phyloP scores from a whole-genome alignment of 2,329 filamentous ascomycete species.

The Colletotrichum ledebouriae region DNA sequence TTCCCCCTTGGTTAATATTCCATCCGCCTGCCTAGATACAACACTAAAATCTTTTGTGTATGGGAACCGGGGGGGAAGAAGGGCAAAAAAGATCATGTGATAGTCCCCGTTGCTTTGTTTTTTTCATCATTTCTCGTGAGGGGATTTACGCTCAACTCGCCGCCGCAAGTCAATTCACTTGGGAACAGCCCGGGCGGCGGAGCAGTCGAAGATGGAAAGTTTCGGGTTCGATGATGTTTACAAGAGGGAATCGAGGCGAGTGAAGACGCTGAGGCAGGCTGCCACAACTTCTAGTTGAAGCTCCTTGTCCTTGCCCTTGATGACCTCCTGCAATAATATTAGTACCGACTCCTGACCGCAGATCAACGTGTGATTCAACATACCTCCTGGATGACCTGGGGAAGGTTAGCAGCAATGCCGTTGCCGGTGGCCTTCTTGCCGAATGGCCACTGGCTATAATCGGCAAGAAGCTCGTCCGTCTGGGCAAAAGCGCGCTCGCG shows the following conservation, averaged over 20 bases:
- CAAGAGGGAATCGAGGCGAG: slow-evolving; percentile 93
- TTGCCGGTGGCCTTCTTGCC: slow-evolving; percentile 82
- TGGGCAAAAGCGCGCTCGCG: slow-evolving; percentile 95
- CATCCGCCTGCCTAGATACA: slow-evolving; percentile 34
- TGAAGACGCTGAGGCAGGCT: slow-evolving; percentile 97
- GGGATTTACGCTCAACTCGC: slow-evolving; percentile 30
- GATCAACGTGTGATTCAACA: slow-evolving; percentile 41
- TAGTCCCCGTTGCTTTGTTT: neutral
- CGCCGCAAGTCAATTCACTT: neutral
- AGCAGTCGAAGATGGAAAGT: slow-evolving; percentile 11
- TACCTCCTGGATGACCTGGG: slow-evolving; percentile 84
- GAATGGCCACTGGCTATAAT: slow-evolving; percentile 99
- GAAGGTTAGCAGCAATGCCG: slow-evolving; percentile 92
- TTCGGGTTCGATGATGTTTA: slow-evolving; percentile 59
- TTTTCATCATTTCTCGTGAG: slow-evolving; percentile 37
- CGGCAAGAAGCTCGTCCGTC: slow-evolving; percentile 93
- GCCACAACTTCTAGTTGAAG: slow-evolving; percentile 97
- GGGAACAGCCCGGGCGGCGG: neutral
- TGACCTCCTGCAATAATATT: slow-evolving; percentile 74
- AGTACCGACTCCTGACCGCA: slow-evolving; percentile 24
- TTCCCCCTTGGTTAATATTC: slow-evolving; percentile 18
- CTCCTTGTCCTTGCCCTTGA: slow-evolving; percentile 90
- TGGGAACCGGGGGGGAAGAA: slow-evolving; percentile 27
- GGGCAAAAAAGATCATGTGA: neutral
- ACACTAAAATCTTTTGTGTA: slow-evolving; percentile 28